Conservation (phyloP, 148 eudicot genomes). For the Diospyros lotus region DNA sequence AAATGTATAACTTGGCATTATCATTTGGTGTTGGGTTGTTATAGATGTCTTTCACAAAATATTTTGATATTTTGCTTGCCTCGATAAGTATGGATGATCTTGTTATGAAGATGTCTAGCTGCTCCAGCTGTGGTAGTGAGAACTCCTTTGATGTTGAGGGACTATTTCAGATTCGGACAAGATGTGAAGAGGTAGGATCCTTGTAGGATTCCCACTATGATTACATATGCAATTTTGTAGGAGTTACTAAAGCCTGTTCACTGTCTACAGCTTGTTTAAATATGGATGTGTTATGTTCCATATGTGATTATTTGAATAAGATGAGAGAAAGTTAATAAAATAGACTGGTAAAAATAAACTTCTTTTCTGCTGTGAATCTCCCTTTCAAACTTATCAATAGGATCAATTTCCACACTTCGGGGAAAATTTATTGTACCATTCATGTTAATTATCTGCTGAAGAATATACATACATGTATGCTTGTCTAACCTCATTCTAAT, state of each 20-base stretch:
- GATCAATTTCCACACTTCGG: neutral
- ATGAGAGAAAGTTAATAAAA: neutral
- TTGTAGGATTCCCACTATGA: conserved; percentile 5
- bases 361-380: neutral
- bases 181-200: conserved; percentile 69
- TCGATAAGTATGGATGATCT: neutral
- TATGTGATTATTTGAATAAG: neutral
- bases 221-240: neutral
- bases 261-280: neutral
- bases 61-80: neutral
- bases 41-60: neutral
- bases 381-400: neutral
- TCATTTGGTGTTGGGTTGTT: neutral
- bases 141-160: conserved; percentile 53
- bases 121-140: conserved; percentile 53
- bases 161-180: conserved; percentile 47
- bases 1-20: neutral
- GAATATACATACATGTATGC: no score
- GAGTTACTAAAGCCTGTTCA: neutral
- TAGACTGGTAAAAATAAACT: neutral
- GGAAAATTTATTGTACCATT: neutral
- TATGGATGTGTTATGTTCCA: neutral
- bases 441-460: no score
- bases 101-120: conserved; percentile 55
- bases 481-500: neutral